These are phyloP conservation scores for Ogataea nitratoaversa DNA, from an alignment of 805 yeast genomes.

Conservation along the genomic window DNA sequence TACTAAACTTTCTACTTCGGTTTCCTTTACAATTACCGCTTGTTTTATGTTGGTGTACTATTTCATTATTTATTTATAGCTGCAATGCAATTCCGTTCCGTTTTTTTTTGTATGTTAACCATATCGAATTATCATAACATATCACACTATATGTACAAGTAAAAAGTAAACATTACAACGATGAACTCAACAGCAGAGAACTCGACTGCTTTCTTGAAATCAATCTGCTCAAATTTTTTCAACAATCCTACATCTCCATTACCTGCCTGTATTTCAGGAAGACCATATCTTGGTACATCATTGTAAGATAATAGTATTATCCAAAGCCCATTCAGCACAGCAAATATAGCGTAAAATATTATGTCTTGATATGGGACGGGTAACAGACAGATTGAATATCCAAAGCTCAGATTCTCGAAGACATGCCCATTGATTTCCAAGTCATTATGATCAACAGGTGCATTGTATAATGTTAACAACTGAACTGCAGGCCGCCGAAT, in stretches of 20 bases:
- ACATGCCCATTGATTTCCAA: constrained; percentile 4
- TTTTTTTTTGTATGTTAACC: too few relatives aligned
- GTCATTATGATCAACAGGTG: constrained; percentile 1
- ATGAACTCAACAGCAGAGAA: constrained; percentile 7
- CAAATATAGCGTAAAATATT: constrained; percentile 33
- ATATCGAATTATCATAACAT: too few relatives aligned
- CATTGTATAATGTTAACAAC: constrained; percentile 52
- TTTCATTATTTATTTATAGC: too few relatives aligned
- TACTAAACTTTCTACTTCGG: too few relatives aligned
- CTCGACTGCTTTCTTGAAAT: constrained; percentile 4
- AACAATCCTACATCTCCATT: not conserved
- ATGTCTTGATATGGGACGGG: constrained; percentile 43
- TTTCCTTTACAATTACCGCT: too few relatives aligned
- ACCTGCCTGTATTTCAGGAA: constrained; percentile 4
- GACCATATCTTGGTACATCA: constrained; percentile 5
- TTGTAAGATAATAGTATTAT: constrained; percentile 6
- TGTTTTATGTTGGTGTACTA: not conserved
- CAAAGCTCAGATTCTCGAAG: constrained; percentile 23
- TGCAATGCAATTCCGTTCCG: too few relatives aligned
- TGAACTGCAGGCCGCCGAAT: constrained; percentile 83
- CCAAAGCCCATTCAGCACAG: constrained; percentile 24
- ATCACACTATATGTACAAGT: not conserved
- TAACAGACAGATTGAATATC: constrained; percentile 41
- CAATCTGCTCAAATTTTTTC: constrained; percentile 1
- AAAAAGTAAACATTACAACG: constrained; percentile 8